phyloP scores from a whole-genome alignment of 257 asterid species.

The Cinchona pubescens region DNA sequence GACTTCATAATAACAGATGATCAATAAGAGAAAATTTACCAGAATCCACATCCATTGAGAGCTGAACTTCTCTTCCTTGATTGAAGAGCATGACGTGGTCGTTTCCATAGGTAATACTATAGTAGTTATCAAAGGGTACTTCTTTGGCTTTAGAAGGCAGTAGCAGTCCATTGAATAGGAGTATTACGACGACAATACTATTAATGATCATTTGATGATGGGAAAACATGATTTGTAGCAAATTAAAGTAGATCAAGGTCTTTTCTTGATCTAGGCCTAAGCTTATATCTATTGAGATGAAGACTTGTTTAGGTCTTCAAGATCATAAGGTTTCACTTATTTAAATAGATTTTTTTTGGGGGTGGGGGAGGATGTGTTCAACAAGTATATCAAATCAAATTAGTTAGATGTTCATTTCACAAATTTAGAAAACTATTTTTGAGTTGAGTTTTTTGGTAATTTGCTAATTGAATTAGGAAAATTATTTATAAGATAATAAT shows the following conservation, averaged over 20 bases:
- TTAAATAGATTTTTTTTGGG: not conserved
- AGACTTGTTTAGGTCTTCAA: not conserved
- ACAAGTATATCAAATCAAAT: not conserved
- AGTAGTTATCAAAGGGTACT: constrained; percentile 32
- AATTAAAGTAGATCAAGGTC: no score
- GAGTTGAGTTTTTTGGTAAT: not conserved
- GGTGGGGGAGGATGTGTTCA: not conserved
- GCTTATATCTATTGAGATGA: not conserved
- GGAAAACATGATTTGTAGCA: constrained; percentile 1
- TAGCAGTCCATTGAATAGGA: not conserved
- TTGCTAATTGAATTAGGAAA: not conserved
- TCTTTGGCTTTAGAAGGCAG: constrained; percentile 17
- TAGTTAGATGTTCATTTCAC: not conserved
- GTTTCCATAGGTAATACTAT: constrained; percentile 45
- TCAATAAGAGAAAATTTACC: constrained; percentile 37
- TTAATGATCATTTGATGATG: constrained; percentile 12
- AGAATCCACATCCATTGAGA: constrained; percentile 44
- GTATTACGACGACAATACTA: constrained; percentile 16
- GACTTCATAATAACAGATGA: not conserved
- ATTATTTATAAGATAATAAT: no score
- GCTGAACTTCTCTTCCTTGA: constrained; percentile 46
- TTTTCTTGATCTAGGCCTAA: not conserved
- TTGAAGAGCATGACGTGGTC: constrained; percentile 31
- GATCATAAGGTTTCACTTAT: not conserved
- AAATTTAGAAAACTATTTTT: not conserved